phyloP scores from a whole-genome alignment of 768 basidiomycete genomes.

The Suillus variegatus region DNA sequence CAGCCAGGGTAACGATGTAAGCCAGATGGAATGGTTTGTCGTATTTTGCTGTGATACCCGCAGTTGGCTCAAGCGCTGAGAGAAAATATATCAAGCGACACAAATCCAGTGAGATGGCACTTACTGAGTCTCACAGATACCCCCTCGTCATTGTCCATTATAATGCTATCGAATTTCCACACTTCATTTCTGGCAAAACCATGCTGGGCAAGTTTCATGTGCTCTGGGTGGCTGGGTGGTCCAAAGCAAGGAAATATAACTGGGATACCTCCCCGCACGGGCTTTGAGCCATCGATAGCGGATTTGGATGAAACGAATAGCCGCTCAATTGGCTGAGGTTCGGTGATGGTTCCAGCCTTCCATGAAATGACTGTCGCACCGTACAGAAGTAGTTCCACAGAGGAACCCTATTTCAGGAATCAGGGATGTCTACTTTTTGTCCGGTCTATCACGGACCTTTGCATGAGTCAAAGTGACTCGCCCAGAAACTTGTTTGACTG shows the following conservation, averaged over 20 bases:
- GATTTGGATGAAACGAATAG: conserved; percentile 86
- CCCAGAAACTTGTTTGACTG: conserved; percentile 46
- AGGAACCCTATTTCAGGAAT: conserved; percentile 53
- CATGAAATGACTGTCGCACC: conserved; percentile 90
- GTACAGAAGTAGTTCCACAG: conserved; percentile 66
- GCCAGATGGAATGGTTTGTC: conserved; percentile 66
- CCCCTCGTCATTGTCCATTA: conserved; percentile 67
- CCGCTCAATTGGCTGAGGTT: conserved; percentile 53
- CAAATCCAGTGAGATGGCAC: conserved; percentile 25
- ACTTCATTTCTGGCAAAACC: conserved; percentile 83
- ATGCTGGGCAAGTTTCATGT: conserved; percentile 75
- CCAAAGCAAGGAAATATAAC: conserved; percentile 91
- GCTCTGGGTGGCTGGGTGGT: conserved; percentile 72
- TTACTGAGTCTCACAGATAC: conserved; percentile 81
- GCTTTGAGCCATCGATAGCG: conserved; percentile 76
- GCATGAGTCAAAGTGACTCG: conserved; percentile 59
- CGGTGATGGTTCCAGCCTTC: conserved; percentile 51
- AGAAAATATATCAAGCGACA: conserved; percentile 6
- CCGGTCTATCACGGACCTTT: conserved; percentile 42
- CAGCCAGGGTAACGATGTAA: conserved; percentile 81
- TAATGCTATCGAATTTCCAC: conserved; percentile 69
- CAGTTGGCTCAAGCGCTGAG: conserved; percentile 64
- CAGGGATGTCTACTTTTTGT: conserved; percentile 2
- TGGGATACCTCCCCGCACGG: conserved; percentile 60
- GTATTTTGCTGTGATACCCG: conserved; percentile 59